Base-by-base conservation (phyloP, 208 protist species). In the Trypanosoma platydactyli region DNA sequence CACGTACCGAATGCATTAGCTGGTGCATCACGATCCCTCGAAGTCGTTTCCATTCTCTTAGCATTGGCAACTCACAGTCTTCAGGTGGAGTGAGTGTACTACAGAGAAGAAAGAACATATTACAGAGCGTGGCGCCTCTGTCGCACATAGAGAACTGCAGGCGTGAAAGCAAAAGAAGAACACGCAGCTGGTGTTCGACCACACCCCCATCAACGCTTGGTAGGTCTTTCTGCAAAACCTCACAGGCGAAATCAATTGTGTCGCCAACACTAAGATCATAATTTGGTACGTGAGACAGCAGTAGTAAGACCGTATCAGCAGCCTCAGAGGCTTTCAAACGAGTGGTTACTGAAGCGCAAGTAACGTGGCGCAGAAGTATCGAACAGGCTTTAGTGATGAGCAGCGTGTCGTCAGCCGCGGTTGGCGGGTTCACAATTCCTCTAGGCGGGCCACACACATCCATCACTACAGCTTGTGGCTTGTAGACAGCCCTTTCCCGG, bases 41-140 rank as follows among this genome's bases (percentile, higher is more conserved):
- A 53, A 91, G 75, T 2, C 84, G 69, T n/a, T 80, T 77, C 81
- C 84, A 91, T 68, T 91, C 84, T 18, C 38, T 35, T 1, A 42
- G 20, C 9, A 22, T 7, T 7, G 27, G 0, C 11, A 15, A 1
- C 9, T 2, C 1, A 18, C 9, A 48, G 0, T 18, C 5, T 0
- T 41, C 3, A 20, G 57, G 58, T 42, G 56, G 38, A 4, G 40
- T 33, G 15, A 64, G 12, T 11, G 33, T 11, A 38, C 52, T 13
- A 38, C 58, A 64, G 13, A 73, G 22, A 6, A 5, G 57, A 18
- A 27, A 56, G 4, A 64, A 46, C 33, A 73, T n/a, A 58, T 25
- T 57, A 46, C 41, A 45, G 11, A 73, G 30, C 5, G 30, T 1
- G 7, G 1, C 42, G 35, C 40, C 22, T 12, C 75, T 55, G 42